phyloP scores from a whole-genome alignment of 495 filamentous ascomycete genomes.

The Lasiosphaeria ovina region DNA sequence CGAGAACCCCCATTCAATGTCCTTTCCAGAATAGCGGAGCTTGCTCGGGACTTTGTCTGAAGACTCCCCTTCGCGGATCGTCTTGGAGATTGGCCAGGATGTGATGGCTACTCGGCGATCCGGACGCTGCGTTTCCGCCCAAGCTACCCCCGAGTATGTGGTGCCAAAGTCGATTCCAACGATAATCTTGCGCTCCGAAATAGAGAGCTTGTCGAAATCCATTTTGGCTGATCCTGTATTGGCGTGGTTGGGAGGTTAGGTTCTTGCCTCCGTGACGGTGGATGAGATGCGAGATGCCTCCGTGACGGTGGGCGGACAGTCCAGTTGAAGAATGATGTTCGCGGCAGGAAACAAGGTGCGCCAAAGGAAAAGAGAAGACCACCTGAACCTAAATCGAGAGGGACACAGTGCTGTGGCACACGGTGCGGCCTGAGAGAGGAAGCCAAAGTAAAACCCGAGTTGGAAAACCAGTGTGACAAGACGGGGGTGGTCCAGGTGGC shows the following conservation, averaged over 20 bases:
- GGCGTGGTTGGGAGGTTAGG: background rate
- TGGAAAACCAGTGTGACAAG: too few species aligned
- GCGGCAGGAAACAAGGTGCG: too few species aligned
- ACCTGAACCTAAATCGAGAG: too few species aligned
- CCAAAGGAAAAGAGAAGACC: too few species aligned
- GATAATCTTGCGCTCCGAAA: slow-evolving; percentile 34
- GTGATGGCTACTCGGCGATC: slow-evolving; percentile 39
- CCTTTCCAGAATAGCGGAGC: slow-evolving; percentile 35
- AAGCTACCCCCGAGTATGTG: slow-evolving; percentile 29
- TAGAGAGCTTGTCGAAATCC: slow-evolving; percentile 28
- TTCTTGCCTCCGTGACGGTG: too few species aligned
- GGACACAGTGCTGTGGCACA: too few species aligned
- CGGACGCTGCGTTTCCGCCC: slow-evolving; percentile 28
- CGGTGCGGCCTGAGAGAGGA: too few species aligned
- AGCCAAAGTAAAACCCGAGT: too few species aligned
- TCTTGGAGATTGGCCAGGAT: slow-evolving; percentile 44
- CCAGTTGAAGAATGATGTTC: too few species aligned
- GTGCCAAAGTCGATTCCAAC: slow-evolving; percentile 32
- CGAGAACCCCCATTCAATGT: slow-evolving; percentile 52
- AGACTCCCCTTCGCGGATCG: slow-evolving; percentile 35
- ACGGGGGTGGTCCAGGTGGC: too few species aligned
- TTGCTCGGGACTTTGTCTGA: slow-evolving; percentile 51
- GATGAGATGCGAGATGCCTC: too few species aligned
- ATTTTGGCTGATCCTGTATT: slow-evolving; percentile 13
- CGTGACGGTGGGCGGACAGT: too few species aligned